Percentiles rank a stretch among this genome's conserved stretches.
Conservation (phyloP, 2,329 filamentous ascomycete genomes). For the Pezicula radicicola region DNA sequence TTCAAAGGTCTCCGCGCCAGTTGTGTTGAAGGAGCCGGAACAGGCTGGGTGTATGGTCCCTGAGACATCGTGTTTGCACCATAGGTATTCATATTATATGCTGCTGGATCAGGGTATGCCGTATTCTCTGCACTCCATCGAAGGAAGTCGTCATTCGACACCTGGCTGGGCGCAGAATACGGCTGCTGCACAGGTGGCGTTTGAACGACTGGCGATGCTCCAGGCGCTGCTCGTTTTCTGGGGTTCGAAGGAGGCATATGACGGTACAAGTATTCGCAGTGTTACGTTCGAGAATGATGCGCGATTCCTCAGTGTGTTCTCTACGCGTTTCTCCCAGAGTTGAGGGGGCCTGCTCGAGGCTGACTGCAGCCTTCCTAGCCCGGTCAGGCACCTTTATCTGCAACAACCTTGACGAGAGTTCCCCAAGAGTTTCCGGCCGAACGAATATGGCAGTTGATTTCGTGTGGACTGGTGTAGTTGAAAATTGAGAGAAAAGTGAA, state of each 20-base stretch:
- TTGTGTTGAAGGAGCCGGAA: conserved; percentile 24
- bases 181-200: conserved; percentile 48
- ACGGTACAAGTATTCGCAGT: conserved; percentile 13
- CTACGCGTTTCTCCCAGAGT: neutral
- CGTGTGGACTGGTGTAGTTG: neutral
- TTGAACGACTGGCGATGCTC: conserved; percentile 61
- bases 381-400: conserved; percentile 11
- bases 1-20: conserved; percentile 28
- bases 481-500: neutral
- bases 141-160: conserved; percentile 49
- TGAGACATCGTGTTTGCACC: conserved; percentile 15
- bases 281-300: conserved; percentile 5
- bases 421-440: neutral
- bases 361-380: conserved; percentile 26
- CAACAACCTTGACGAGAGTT: conserved; percentile 9
- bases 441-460: neutral
- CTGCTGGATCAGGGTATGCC: conserved; percentile 30
- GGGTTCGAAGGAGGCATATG: conserved; percentile 41
- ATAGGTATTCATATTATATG: conserved; percentile 24
- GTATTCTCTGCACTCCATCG: conserved; percentile 45
- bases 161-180: conserved; percentile 39
- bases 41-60: conserved; percentile 20
- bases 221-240: conserved; percentile 73
- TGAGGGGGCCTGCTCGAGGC: conserved; percentile 17
- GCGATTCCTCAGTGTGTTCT: neutral